phyloP scores from a whole-genome alignment of 345 rosid genomes.

The Rhizophora apiculata region DNA sequence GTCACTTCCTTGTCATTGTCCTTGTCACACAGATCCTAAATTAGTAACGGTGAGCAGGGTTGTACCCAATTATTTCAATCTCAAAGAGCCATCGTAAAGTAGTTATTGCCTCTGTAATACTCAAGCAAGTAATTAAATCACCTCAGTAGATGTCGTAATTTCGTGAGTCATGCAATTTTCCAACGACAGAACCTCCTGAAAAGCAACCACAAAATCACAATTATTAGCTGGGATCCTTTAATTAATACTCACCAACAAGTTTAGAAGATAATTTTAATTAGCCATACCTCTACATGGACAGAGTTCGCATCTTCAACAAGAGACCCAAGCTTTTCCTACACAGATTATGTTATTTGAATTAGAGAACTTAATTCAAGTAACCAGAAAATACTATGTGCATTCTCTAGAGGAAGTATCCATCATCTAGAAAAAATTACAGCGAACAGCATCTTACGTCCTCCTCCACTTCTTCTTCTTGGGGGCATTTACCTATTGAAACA shows the following conservation, averaged over 20 bases:
- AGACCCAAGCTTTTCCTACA: neutral
- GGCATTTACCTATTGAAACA: constrained; percentile 18
- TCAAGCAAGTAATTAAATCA: neutral
- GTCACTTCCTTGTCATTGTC: constrained; percentile 24
- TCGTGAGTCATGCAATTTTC: neutral
- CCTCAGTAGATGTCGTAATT: neutral
- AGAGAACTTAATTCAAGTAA: neutral
- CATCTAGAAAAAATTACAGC: neutral
- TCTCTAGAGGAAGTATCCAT: neutral
- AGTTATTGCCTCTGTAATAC: too few relatives aligned
- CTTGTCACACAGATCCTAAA: constrained; percentile 18
- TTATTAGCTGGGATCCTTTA: neutral
- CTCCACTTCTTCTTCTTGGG: too few relatives aligned
- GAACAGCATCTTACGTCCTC: neutral
- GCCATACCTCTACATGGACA: too few relatives aligned
- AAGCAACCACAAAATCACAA: neutral
- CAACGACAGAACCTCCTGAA: neutral
- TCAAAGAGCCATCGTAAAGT: neutral
- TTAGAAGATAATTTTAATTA: neutral
- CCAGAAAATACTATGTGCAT: neutral
- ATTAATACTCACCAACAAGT: neutral
- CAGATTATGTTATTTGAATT: neutral
- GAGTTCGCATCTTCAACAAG: too few relatives aligned
- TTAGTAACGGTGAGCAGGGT: neutral
- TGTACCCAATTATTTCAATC: neutral